phyloP scores from a whole-genome alignment of 1,139 yeast genomes.

The Pichia sp. region DNA sequence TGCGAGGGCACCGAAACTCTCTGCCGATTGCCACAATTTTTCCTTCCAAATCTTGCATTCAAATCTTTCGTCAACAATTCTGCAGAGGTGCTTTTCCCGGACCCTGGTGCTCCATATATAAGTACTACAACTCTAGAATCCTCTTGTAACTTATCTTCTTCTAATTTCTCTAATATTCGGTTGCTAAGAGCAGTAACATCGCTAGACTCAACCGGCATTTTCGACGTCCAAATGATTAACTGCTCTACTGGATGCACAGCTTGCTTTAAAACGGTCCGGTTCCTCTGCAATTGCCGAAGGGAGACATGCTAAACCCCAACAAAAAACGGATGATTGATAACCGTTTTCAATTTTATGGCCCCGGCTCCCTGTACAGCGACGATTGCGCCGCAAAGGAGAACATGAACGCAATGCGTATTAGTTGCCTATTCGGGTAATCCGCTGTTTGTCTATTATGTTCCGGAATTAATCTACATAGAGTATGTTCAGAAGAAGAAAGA shows the following conservation, averaged over 20 bases:
- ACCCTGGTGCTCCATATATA: slow-evolving; percentile 75
- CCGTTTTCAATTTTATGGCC: not conserved
- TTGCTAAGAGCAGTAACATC: not conserved
- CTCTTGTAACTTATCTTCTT: not conserved
- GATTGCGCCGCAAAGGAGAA: not conserved
- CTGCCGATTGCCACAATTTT: not conserved
- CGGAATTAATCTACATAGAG: slow-evolving; percentile 43
- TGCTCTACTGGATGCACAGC: not conserved
- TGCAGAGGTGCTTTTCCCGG: slow-evolving; percentile 75
- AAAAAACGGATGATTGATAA: not conserved
- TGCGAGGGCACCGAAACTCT: not conserved
- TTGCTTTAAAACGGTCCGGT: not conserved
- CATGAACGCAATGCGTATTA: not conserved
- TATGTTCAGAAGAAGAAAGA: not conserved
- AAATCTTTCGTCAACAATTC: slow-evolving; percentile 39
- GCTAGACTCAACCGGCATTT: not conserved
- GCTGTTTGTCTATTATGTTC: not conserved
- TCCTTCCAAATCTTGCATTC: slow-evolving; percentile 26
- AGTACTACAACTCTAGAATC: slow-evolving; percentile 40
- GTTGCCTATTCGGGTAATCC: not conserved
- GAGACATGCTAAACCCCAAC: not conserved
- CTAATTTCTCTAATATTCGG: not conserved
- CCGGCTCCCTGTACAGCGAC: slow-evolving; percentile 1
- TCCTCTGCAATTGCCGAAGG: not conserved
- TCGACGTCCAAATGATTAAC: not conserved